Evolutionary conservation across 441 rosid species (phyloP), one percentile per base, ranked within the genome.

Genomic region (Dalechampia spathulata): DNA sequence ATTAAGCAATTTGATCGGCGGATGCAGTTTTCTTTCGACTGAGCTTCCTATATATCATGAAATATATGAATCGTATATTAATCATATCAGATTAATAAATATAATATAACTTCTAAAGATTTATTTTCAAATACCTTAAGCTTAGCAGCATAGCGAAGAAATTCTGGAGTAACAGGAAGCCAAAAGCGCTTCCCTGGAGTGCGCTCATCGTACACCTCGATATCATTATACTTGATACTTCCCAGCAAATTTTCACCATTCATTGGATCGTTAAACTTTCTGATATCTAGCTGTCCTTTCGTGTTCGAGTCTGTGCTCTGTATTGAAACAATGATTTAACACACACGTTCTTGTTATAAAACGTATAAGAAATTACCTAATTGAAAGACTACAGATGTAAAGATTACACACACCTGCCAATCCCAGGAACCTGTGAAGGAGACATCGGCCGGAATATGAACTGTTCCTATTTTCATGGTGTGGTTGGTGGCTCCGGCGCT

Each of bases 171-270:
- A 19, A 17, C 9, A 0, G n/a, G 55, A 39, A 53, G 26, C 52
- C 53, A 44, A 1, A 37, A 26, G 13, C 4, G 10, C 1, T 14
- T 6, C 20, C 37, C 26, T 1, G 41, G 0, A 17, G 7, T 13
- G 4, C 8, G 39, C 21, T 21, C 2, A 17, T 4, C 9, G 14
- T 41, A 39, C 4, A 49, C 16, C 12, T 16, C 4, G 2, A 13
- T 14, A 1, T 2, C 0, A 6, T 45, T 14, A 14, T 12, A 40
- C 2, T 38, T n/a, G 4, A 49, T 2, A 14, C 39, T 27, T 19
- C 47, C 63, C 39, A 59, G 27, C 39, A 40, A 59, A 28, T 49
- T 59, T 0, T 39, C 63, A 49, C 63, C 56, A 19, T 19, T 15
- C 6, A 17, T 13, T 26, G 63, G 63, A 15, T 28, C 1, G 20